Evolutionary conservation across 768 basidiomycete species (phyloP), one percentile per base, ranked within the genome.

Genomic region (Heimioporus sp.): DNA sequence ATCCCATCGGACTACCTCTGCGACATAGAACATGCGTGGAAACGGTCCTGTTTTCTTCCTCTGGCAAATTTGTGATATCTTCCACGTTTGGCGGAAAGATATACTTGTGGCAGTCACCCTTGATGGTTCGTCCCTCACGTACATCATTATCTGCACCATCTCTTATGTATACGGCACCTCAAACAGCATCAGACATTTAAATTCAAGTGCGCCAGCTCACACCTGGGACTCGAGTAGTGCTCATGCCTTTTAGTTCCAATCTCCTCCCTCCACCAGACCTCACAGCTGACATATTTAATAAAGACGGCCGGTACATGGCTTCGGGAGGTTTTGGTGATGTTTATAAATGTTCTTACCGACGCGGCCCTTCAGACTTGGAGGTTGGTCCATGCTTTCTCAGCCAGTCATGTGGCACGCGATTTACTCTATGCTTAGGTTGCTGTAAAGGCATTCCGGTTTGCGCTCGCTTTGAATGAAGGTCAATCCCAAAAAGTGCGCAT

Each of bases 371-470:
- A 20, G 11, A 16, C 3, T 57, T 45, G 37, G 36, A 48, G 55
- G 56, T 57, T 52, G 2, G 42, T 0, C 10, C 34, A 11, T 38
- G 0, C 10, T 5, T 32, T 5, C 24, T 24, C 24, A 3, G n/a
- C 11, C 0, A 30, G 17, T 28, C 7, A 1, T 7, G 6, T 12
- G 17, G 0, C 15, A 0, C 43, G 11, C 4, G 15, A 13, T 19
- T 39, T 2, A 51, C 41, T 16, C 5, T 31, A 3, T 15, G 5
- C 4, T 16, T 31, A 65, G 64, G 61, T 66, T 15, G 61, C 64
- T 13, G 64, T 65, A 1, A 65, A 65, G 40, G 61, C 56, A 1
- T 37, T 65, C n/a, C 54, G 59, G 15, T 66, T 61, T 38, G 47
- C 16, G 0, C n/a, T 53, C 19, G n/a, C 46, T 10, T n/a, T 48